Percentiles rank a stretch among this genome's conserved stretches.
Conservation (phyloP, 306 rosid genomes). For the Argentina anserina region DNA sequence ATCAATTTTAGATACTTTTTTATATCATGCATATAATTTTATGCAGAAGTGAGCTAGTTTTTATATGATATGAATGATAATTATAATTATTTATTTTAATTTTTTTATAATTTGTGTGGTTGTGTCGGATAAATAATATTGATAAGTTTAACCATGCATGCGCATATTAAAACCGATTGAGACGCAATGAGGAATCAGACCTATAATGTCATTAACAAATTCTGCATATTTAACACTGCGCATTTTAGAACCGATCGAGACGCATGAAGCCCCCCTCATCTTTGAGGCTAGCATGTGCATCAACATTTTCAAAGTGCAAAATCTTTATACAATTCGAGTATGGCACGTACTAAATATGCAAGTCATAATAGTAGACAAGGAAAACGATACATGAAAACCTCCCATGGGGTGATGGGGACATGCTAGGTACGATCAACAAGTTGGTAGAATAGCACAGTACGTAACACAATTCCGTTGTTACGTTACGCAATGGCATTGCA, state of each 20-base stretch:
- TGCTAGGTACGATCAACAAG: neutral
- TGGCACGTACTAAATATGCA: constrained; percentile 2
- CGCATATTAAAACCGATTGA: no score
- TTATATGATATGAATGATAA: no score
- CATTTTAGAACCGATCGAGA: neutral
- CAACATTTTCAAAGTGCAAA: neutral
- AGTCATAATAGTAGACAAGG: constrained; percentile 4
- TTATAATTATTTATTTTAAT: no score
- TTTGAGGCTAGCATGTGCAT: constrained; percentile 3
- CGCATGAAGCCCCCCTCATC: neutral
- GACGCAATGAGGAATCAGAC: no score
- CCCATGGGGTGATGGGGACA: constrained; percentile 17
- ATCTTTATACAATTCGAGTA: neutral
- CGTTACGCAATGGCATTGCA: constrained; percentile 9
- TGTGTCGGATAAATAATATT: no score
- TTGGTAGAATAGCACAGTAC: constrained; percentile 21
- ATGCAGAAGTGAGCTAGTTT: no score
- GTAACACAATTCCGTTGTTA: neutral
- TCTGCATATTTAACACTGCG: neutral
- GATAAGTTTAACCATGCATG: neutral
- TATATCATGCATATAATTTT: no score
- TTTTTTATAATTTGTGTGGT: no score
- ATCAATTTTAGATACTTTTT: no score
- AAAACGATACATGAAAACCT: neutral
- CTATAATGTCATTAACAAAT: neutral